Percentiles rank a stretch among this genome's conserved stretches.
Conservation (phyloP, 495 filamentous ascomycete species). For the Lophiotrema nucula region DNA sequence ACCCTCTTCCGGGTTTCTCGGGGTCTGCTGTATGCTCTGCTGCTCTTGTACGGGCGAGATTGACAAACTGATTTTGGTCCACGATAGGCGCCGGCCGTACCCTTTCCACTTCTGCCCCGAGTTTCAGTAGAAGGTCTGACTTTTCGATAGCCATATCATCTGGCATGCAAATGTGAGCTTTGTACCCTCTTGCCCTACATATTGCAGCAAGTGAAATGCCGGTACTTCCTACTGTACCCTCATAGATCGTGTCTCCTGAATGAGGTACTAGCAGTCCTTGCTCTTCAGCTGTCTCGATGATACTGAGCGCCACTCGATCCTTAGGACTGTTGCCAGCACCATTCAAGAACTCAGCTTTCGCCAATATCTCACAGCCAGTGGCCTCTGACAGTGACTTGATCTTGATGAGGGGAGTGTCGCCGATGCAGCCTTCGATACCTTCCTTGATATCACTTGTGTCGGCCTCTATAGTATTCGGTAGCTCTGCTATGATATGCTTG, state of each 20-base stretch:
- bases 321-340: conserved; percentile 95
- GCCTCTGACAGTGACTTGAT: conserved; percentile 86
- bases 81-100: conserved; percentile 90
- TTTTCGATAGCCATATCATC: conserved; percentile 89
- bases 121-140: conserved; percentile 78
- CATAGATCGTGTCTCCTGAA: conserved; percentile 90
- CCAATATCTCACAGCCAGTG: conserved; percentile 91
- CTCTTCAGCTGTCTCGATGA: conserved; percentile 81
- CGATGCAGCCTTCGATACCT: conserved; percentile 90
- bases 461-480: not conserved
- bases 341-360: conserved; percentile 95
- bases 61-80: conserved; percentile 89
- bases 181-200: conserved; percentile 82
- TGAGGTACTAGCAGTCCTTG: conserved; percentile 72
- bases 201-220: conserved; percentile 84
- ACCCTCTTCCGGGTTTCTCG: conserved; percentile 55
- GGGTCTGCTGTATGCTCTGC: conserved; percentile 64
- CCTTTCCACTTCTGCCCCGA: conserved; percentile 86
- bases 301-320: conserved; percentile 87
- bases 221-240: conserved; percentile 80
- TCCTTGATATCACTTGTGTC: conserved; percentile 47
- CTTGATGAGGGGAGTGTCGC: conserved; percentile 85
- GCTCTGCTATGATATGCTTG: conserved; percentile 1
- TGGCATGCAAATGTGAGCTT: conserved; percentile 96
- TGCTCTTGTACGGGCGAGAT: conserved; percentile 78